Evolutionary conservation across 495 filamentous ascomycete genomes (phyloP), one percentile per base, ranked within the genome.

Genomic region (Platismatia glauca): DNA sequence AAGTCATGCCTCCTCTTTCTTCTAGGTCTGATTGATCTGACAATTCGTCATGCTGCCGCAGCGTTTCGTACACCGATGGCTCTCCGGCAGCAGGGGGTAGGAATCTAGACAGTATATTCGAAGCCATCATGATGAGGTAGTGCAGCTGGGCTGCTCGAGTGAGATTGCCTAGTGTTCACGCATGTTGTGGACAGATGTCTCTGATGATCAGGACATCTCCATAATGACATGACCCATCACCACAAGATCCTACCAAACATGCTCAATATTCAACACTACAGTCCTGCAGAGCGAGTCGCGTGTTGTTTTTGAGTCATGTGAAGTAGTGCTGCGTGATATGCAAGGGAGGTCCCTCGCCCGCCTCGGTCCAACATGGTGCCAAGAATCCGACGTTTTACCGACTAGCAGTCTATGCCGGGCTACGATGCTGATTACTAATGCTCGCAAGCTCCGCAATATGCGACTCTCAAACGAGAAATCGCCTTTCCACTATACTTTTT

Each of bases 31-130:
- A 81, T 22, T 72, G 70, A 61, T 81, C 82, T 48, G 83, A 83
- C 20, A 76, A 75, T 56, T 81, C 79, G 61, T 87, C 86, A 58
- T 85, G 76, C 60, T 81, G 78, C 67, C 82, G 76, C 27, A 91
- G 78, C 29, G 86, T 82, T 65, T 89, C 84, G 74, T 91, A 92
- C 48, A 89, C 83, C 8, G 86, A 89, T 4, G 81, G 83, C 24
- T 81, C 83, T 60, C 82, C 82, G 48, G 69, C 64, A 20, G 81
- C 76, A 7, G 84, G 76, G 55, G 88, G 87, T 31, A 90, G 78
- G 56, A 93, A 78, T 35, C 86, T 84, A 31, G 88, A 90, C 59
- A 95, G 80, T 34, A 92, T 74, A 69, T 90, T 89, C 48, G 89
- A 89, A 64, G 88, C 76, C 88, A 91, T 92, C 77, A 83, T 84